Percentiles rank a stretch among this genome's conserved stretches.
These are phyloP conservation scores for Suhomyces maxii DNA, from an alignment of 1,139 yeast species.

Conservation along the genomic window DNA sequence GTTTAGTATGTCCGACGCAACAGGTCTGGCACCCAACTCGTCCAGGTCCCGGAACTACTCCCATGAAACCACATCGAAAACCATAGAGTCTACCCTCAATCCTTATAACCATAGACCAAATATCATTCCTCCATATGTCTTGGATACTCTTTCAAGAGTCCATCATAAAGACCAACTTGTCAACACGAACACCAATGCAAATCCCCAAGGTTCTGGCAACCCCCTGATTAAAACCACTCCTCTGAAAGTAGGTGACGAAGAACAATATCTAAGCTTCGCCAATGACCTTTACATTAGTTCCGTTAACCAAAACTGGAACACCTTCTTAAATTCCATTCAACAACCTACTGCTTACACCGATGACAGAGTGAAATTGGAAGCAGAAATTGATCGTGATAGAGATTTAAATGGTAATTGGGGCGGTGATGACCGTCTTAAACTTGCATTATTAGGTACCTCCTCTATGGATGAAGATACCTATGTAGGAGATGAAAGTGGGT, in stretches of 20 bases:
- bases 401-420: conserved; percentile 56
- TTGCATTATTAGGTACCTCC: conserved; percentile 48
- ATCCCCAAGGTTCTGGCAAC: conserved; percentile 8
- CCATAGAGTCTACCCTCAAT: conserved; percentile 19
- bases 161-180: conserved; percentile 40
- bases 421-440: conserved; percentile 63
- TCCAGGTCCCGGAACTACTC: conserved; percentile 1
- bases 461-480: conserved; percentile 31
- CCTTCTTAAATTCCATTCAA: conserved; percentile 35
- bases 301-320: conserved; percentile 41
- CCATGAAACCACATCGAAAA: not conserved
- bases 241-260: conserved; percentile 24
- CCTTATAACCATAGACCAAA: conserved; percentile 39
- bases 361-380: conserved; percentile 27
- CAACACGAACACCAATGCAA: conserved; percentile 30
- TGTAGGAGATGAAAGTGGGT: conserved; percentile 17
- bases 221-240: conserved; percentile 9
- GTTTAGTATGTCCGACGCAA: conserved; percentile 4
- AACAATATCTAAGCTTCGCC: conserved; percentile 35
- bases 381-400: conserved; percentile 20
- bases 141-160: conserved; percentile 52
- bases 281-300: conserved; percentile 43
- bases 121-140: conserved; percentile 57
- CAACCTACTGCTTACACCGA: conserved; percentile 39
- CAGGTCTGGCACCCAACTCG: conserved; percentile 10